Evolutionary conservation across 768 basidiomycete species (phyloP), one percentile per base, ranked within the genome.

Genomic region (Neoboletus subvelutipes): DNA sequence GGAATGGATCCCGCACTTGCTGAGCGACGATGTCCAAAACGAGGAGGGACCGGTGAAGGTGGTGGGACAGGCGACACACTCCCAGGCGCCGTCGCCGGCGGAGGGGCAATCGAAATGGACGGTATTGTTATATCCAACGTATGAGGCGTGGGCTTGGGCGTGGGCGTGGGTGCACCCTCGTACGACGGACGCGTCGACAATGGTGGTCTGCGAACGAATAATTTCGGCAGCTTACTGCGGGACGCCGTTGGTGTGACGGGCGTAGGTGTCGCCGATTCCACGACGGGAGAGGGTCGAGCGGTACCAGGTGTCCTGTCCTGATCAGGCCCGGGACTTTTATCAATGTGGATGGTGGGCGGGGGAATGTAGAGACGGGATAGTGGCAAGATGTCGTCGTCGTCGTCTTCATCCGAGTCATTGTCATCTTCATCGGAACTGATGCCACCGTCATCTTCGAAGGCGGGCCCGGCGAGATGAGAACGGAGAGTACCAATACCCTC

Each of bases 401-500:
- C 55, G 4, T 74, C 66, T 0, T 74, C 63, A 29, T 65, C 64
- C 28, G 67, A 57, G 39, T 68, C 58, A 40, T 68, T 75, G 33
- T 80, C 80, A 15, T 75, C 75, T 5, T 73, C 77, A 40, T 82
- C 81, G 0, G 78, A 80, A 29, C 84, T 87, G 11, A 91, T 74
- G 5, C 86, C 84, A n/a, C 84, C 92, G 64, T 92, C 92, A 64
- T 94, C 92, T 67, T 87, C 81, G 60, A 82, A 84, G 24, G 77
- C 80, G 3, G 82, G 82, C 8, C 77, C 79, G 5, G 59, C 67
- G 20, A 82, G 75, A 67, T 84, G 75, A 3, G 86, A 87, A 29
- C 88, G 87, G 26, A 91, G 75, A 3, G 93, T 94, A 50, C 92
- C 92, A 29, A 94, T 84, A 26, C 92, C 90, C 72, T 91, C 86